phyloP scores from a whole-genome alignment of 768 basidiomycete species.

The Rhodotorula diobovata region DNA sequence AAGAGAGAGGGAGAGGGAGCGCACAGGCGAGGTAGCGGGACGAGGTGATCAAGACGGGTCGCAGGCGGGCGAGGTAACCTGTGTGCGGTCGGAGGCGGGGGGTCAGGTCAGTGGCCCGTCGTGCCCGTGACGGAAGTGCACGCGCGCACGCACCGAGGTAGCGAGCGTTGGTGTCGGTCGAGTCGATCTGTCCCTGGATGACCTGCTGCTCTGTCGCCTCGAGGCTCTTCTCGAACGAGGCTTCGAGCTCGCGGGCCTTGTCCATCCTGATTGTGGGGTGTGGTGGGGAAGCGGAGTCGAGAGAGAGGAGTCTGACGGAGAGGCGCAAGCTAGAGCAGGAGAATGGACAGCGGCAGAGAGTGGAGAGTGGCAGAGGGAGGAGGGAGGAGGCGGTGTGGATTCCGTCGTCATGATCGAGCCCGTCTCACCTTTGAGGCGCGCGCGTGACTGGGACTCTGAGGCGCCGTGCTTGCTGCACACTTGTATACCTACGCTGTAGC shows the following conservation, averaged over 20 bases:
- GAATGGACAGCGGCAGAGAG: background rate
- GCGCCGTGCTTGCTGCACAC: too few species aligned
- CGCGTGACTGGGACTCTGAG: too few species aligned
- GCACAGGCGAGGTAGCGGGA: constrained; percentile 71
- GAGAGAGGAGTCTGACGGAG: background rate
- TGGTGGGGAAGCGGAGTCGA: too few species aligned
- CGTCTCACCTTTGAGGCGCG: too few species aligned
- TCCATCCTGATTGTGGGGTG: background rate
- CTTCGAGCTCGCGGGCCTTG: background rate
- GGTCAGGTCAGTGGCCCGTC: background rate
- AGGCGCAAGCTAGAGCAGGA: background rate
- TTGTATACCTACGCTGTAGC: too few species aligned
- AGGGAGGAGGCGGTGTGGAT: too few species aligned
- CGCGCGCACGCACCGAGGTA: constrained; percentile 32
- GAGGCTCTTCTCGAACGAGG: constrained; percentile 26
- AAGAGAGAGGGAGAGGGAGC: constrained; percentile 39
- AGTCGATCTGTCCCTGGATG: constrained; percentile 62
- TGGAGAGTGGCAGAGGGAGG: too few species aligned
- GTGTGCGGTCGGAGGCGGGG: constrained; percentile 47
- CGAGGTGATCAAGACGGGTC: constrained; percentile 67
- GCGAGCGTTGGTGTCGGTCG: constrained; percentile 61
- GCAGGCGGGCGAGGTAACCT: constrained; percentile 68
- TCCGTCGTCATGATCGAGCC: too few species aligned
- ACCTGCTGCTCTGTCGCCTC: constrained; percentile 46
- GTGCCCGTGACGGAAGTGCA: background rate